phyloP scores from a whole-genome alignment of 805 yeast species.

The Sugiyamaella marilandica region DNA sequence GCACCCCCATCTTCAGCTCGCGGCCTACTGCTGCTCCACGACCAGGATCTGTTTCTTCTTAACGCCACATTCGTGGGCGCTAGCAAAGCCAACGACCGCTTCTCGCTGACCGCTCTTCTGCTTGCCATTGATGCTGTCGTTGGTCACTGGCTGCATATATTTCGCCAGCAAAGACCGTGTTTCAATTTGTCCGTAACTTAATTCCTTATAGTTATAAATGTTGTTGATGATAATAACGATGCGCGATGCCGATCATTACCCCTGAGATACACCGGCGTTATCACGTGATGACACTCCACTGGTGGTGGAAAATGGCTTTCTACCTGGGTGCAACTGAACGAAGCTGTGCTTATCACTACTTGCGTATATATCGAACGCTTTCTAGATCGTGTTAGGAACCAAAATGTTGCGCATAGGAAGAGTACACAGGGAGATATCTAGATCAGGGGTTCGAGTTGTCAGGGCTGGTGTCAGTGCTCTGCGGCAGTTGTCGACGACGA shows the following conservation, averaged over 20 bases:
- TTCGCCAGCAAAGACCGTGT: no score
- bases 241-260: background rate
- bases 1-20: background rate
- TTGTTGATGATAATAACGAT: background rate
- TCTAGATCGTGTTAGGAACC: background rate
- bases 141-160: no score
- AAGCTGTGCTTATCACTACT: no score
- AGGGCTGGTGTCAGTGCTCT: background rate
- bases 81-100: background rate
- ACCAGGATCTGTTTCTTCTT: background rate
- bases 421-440: background rate
- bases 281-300: background rate
- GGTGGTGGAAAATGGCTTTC: background rate
- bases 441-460: background rate
- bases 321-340: background rate
- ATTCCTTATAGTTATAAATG: no score
- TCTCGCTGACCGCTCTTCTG: background rate
- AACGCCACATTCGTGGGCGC: background rate
- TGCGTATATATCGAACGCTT: no score
- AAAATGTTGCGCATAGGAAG: background rate
- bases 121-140: background rate
- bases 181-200: no score
- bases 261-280: background rate
- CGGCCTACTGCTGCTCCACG: background rate
- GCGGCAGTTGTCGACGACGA: background rate